Evolutionary conservation across 306 rosid genomes (phyloP).

Genomic region (Prunus mume): DNA sequence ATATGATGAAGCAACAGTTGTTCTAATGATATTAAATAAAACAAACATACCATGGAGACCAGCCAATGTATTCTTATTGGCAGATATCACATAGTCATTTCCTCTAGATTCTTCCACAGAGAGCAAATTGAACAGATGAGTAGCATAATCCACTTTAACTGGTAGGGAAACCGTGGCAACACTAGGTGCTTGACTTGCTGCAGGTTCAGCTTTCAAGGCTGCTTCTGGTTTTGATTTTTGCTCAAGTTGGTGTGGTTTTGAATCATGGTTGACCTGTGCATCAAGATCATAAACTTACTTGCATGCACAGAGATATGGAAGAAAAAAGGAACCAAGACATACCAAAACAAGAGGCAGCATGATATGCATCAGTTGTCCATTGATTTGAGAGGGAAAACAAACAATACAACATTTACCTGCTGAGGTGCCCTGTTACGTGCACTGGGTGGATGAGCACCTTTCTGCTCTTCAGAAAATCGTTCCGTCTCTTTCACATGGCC

Average conservation of each 20-base stretch:
- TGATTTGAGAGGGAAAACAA: background rate
- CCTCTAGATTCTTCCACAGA: constrained; percentile 6
- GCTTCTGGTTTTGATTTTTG: constrained; percentile 1
- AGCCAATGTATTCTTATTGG: constrained; percentile 5
- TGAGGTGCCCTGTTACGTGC: constrained; percentile 5
- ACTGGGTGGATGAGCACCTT: constrained; percentile 42
- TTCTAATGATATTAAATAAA: background rate
- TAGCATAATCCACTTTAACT: constrained; percentile 23
- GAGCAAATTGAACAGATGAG: constrained; percentile 21
- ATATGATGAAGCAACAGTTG: background rate
- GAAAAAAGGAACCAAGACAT: constrained; percentile 1
- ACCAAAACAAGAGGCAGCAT: background rate
- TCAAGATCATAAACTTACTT: constrained; percentile 3
- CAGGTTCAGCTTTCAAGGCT: constrained; percentile 3
- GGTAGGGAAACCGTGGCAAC: background rate
- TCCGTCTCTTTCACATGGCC: constrained; percentile 40
- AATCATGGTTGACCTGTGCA: constrained; percentile 17
- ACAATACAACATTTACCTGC: constrained; percentile 7
- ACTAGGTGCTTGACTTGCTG: background rate
- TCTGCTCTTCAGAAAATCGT: constrained; percentile 46
- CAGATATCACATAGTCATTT: background rate
- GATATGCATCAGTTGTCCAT: background rate
- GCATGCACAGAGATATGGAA: background rate
- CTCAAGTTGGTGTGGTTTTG: background rate
- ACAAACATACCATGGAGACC: constrained; percentile 11